Evolutionary conservation across 2,329 filamentous ascomycete species (phyloP).

Genomic region (Metarhizium anisopliae): DNA sequence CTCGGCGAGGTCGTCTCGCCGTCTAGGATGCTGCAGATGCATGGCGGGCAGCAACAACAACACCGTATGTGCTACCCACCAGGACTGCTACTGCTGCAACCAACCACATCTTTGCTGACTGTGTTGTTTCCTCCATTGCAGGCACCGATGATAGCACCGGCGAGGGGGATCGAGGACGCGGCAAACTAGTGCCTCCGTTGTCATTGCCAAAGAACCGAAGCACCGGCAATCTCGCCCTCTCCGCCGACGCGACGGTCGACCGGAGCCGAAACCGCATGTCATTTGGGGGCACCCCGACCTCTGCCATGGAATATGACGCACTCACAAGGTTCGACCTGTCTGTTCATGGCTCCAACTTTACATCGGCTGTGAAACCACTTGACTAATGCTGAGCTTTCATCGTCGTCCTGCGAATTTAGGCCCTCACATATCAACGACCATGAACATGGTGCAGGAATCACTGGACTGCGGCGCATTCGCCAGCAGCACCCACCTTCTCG

Average conservation of each 20-base stretch:
- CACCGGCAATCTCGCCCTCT: constrained; percentile 50
- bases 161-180: constrained; percentile 32
- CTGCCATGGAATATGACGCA: constrained; percentile 54
- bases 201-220: constrained; percentile 56
- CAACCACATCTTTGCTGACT: constrained; percentile 11
- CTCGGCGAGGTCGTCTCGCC: constrained; percentile 13
- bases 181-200: constrained; percentile 36
- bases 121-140: constrained; percentile 12
- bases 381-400: not conserved
- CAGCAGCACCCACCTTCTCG: constrained; percentile 63
- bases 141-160: constrained; percentile 23
- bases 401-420: constrained; percentile 34
- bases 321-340: constrained; percentile 55
- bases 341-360: not conserved
- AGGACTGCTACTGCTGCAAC: not conserved
- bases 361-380: not conserved
- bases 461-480: constrained; percentile 86
- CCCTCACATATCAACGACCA: constrained; percentile 77
- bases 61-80: constrained; percentile 23
- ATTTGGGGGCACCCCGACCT: constrained; percentile 59
- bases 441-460: constrained; percentile 77
- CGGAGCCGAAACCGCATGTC: constrained; percentile 62
- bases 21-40: constrained; percentile 34
- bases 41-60: constrained; percentile 31
- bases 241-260: constrained; percentile 39